These are phyloP conservation scores for Arxiozyma slooffiae DNA, from an alignment of 1,139 yeast species.

Conservation along the genomic window DNA sequence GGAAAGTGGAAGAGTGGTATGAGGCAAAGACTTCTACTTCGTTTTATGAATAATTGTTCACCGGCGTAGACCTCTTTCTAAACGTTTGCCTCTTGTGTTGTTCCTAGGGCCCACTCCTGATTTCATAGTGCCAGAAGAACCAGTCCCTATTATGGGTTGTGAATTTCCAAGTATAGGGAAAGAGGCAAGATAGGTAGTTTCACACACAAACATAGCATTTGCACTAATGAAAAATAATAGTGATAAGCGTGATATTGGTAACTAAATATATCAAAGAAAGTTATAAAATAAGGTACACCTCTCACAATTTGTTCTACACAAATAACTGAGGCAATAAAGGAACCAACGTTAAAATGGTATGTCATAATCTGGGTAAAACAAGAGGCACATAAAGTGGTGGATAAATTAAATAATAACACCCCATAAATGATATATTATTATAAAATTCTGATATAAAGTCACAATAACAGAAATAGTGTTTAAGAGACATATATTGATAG, in stretches of 20 bases:
- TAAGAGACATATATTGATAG: background rate
- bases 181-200: background rate
- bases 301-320: background rate
- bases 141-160: background rate
- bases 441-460: background rate
- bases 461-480: too few species aligned
- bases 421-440: too few species aligned
- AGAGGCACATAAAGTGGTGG: background rate
- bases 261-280: background rate
- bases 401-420: background rate
- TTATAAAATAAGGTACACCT: background rate
- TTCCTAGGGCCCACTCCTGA: too few species aligned
- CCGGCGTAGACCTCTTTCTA: background rate
- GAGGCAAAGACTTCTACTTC: background rate
- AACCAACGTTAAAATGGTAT: slow-evolving; percentile 24
- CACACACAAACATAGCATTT: background rate
- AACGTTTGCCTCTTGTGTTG: background rate
- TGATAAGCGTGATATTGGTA: background rate
- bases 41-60: background rate
- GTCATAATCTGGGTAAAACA: slow-evolving; percentile 6
- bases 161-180: background rate
- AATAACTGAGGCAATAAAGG: slow-evolving; percentile 15
- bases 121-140: background rate
- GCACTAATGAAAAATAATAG: background rate
- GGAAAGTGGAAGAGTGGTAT: background rate